Conservation (phyloP, 164 flowering plant genomes). For the Akebia trifoliata region DNA sequence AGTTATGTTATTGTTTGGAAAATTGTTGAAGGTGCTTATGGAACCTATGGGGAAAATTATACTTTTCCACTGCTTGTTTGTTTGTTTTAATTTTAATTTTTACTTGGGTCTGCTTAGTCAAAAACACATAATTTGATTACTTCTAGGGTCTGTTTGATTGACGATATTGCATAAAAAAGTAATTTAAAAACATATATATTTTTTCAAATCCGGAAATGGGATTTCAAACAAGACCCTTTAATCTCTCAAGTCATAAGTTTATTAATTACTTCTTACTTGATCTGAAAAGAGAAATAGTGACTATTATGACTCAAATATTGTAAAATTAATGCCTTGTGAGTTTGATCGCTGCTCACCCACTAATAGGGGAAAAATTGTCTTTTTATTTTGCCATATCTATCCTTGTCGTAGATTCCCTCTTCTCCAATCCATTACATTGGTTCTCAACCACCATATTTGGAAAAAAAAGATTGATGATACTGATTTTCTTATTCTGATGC, state of each 20-base stretch:
- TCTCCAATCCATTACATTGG: too few relatives aligned
- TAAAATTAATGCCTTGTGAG: background rate
- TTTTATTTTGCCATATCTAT: background rate
- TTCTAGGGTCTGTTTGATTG: background rate
- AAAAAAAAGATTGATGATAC: too few relatives aligned
- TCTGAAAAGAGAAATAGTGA: background rate
- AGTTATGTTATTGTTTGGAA: too few relatives aligned
- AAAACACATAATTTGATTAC: background rate
- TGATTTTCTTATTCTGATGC: too few relatives aligned
- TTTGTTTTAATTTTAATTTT: background rate
- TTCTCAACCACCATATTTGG: too few relatives aligned
- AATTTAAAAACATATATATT: background rate
- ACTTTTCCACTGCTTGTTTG: too few relatives aligned
- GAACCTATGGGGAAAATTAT: too few relatives aligned
- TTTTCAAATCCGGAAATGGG: background rate
- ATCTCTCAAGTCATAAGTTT: background rate
- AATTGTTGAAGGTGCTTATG: background rate
- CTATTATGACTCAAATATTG: background rate
- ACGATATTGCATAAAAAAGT: background rate
- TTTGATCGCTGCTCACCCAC: background rate
- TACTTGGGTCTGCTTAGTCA: background rate
- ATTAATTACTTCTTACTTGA: background rate
- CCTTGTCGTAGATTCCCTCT: conserved; percentile 5
- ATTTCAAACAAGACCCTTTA: background rate
- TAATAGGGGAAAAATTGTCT: background rate